phyloP scores from a whole-genome alignment of 1,284 basidiomycete species.

The Apiotrichum domesticum region DNA sequence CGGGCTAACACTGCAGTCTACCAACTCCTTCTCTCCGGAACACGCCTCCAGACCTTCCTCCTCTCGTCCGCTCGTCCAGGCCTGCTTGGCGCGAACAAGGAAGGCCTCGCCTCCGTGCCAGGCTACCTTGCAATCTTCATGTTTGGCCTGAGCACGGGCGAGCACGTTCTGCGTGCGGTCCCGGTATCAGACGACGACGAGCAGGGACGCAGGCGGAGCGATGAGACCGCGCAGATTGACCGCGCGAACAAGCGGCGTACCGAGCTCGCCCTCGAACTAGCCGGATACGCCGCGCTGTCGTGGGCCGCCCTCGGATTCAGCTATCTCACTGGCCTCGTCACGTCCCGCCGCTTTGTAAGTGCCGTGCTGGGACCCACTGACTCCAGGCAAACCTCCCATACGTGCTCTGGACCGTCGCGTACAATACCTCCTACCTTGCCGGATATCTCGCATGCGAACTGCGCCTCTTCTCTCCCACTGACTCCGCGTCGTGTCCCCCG shows the following conservation, averaged over 20 bases:
- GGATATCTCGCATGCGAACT: constrained; percentile 74
- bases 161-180: constrained; percentile 62
- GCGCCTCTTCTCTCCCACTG: constrained; percentile 44
- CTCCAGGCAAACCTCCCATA: constrained; percentile 78
- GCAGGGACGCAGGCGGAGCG: background rate
- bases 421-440: constrained; percentile 79
- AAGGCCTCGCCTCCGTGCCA: constrained; percentile 74
- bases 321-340: constrained; percentile 33
- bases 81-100: constrained; percentile 79
- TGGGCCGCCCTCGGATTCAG: constrained; percentile 59
- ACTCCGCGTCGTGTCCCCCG: constrained; percentile 48
- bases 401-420: constrained; percentile 81
- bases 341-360: constrained; percentile 72
- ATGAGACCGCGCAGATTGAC: background rate
- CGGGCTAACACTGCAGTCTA: constrained; percentile 53
- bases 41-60: constrained; percentile 59
- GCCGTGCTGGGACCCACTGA: background rate
- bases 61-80: constrained; percentile 58
- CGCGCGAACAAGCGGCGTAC: constrained; percentile 57
- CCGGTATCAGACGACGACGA: background rate
- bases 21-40: constrained; percentile 57
- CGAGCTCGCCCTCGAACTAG: constrained; percentile 62
- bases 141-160: constrained; percentile 74
- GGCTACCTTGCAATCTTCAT: constrained; percentile 89
- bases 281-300: constrained; percentile 69